phyloP scores from a whole-genome alignment of 768 basidiomycete species.

The Cubamyces sp. region DNA sequence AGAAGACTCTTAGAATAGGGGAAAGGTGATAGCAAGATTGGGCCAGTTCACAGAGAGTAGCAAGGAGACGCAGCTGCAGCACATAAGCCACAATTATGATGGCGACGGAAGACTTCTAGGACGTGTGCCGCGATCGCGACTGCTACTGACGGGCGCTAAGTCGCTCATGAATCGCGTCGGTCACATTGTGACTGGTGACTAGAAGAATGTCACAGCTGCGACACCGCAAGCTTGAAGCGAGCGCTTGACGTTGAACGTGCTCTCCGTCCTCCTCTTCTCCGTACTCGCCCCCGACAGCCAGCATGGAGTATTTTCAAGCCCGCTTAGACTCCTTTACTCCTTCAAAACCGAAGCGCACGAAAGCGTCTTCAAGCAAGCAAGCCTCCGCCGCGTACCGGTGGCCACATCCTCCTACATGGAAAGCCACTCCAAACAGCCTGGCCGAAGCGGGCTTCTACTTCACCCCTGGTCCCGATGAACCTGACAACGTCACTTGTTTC shows the following conservation, averaged over 20 bases:
- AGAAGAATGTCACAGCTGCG: conserved; percentile 12
- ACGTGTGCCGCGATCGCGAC: conserved; percentile 11
- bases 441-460: conserved; percentile 93
- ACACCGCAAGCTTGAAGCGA: not conserved
- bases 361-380: conserved; percentile 49
- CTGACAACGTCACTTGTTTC: conserved; percentile 83
- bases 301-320: conserved; percentile 33
- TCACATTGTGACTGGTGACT: conserved; percentile 16
- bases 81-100: too few species aligned
- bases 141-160: not conserved
- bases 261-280: conserved; percentile 6
- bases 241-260: conserved; percentile 17
- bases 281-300: not conserved
- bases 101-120: not conserved
- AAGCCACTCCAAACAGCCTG: conserved; percentile 73
- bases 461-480: conserved; percentile 65
- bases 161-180: conserved; percentile 20
- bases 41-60: not conserved
- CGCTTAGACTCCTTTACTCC: conserved; percentile 68
- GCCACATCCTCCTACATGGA: conserved; percentile 70
- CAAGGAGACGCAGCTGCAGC: not conserved
- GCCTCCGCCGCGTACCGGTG: conserved; percentile 65
- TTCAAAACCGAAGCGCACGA: conserved; percentile 60
- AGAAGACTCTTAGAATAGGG: not conserved
- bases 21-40: not conserved